Evolutionary conservation across 1,139 yeast genomes (phyloP).

Genomic region (Blastobotrys niveus): DNA sequence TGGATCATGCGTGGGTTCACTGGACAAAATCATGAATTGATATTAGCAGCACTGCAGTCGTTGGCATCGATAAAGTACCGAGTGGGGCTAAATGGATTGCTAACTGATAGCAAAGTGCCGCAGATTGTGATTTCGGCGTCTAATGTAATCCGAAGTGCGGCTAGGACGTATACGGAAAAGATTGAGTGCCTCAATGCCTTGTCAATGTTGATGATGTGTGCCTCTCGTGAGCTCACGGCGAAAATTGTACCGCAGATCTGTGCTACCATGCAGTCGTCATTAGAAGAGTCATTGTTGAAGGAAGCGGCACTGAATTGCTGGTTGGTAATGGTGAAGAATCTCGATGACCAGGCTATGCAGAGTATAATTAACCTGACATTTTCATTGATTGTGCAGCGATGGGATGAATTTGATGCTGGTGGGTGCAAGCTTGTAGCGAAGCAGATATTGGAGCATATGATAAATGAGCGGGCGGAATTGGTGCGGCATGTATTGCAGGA

Average conservation of each 20-base stretch:
- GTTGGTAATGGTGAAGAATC: conserved; percentile 43
- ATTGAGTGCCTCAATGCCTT: conserved; percentile 69
- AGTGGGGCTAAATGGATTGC: conserved; percentile 8
- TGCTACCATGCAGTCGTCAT: conserved; percentile 76
- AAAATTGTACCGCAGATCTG: conserved; percentile 85
- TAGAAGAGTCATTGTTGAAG: conserved; percentile 59
- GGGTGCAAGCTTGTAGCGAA: conserved; percentile 16
- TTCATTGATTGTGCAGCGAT: conserved; percentile 59
- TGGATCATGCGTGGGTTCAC: conserved; percentile 32
- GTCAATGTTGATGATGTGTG: conserved; percentile 57
- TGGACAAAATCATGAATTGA: conserved; percentile 16
- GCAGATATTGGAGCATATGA: conserved; percentile 19
- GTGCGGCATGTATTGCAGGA: conserved; percentile 20
- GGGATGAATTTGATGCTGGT: conserved; percentile 38
- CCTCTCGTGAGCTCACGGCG: conserved; percentile 51
- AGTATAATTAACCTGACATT: conserved; percentile 52
- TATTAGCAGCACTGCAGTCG: conserved; percentile 21
- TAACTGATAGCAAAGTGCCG: conserved; percentile 40
- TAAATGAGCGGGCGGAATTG: conserved; percentile 15
- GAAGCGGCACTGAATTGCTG: conserved; percentile 64
- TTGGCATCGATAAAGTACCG: conserved; percentile 17
- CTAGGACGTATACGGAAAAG: conserved; percentile 66
- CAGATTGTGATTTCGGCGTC: conserved; percentile 79
- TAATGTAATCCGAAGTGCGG: conserved; percentile 67
- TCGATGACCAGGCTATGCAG: conserved; percentile 46